Evolutionary conservation across 768 basidiomycete species (phyloP).

Genomic region (Suillus sp.): DNA sequence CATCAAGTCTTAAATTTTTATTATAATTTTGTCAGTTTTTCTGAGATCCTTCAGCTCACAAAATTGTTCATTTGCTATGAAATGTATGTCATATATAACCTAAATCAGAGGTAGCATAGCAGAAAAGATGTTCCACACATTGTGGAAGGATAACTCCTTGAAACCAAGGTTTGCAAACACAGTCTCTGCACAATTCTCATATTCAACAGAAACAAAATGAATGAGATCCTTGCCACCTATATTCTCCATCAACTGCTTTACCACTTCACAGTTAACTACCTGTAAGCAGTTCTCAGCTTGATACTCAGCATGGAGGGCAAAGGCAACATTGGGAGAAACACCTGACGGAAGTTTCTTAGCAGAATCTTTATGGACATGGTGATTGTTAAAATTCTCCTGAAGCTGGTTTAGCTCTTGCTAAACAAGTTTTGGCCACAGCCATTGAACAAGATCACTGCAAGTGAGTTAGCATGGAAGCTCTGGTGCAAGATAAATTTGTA

Average conservation of each 20-base stretch:
- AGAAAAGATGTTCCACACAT: constrained; percentile 25
- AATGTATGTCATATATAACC: background rate
- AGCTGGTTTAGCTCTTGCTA: constrained; percentile 28
- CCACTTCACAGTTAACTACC: constrained; percentile 22
- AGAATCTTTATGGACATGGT: constrained; percentile 18
- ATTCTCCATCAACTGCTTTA: constrained; percentile 24
- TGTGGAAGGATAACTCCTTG: constrained; percentile 18
- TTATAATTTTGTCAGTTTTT: constrained; percentile 1
- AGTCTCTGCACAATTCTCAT: constrained; percentile 17
- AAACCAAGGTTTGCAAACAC: constrained; percentile 17
- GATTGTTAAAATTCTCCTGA: constrained; percentile 21
- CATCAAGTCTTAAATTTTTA: background rate
- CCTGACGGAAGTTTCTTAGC: constrained; percentile 28
- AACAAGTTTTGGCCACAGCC: constrained; percentile 34
- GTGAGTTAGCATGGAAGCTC: background rate
- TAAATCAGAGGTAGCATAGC: constrained; percentile 24
- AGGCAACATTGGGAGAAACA: constrained; percentile 25
- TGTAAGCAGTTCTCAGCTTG: constrained; percentile 23
- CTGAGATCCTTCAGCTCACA: too few relatives aligned
- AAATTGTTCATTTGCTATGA: background rate
- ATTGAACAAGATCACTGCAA: constrained; percentile 29
- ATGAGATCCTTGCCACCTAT: constrained; percentile 28
- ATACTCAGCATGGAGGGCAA: constrained; percentile 20
- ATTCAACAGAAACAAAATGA: constrained; percentile 23
- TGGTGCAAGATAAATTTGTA: background rate